Evolutionary conservation across 345 rosid genomes (phyloP).

Genomic region (Acer yangbiense): DNA sequence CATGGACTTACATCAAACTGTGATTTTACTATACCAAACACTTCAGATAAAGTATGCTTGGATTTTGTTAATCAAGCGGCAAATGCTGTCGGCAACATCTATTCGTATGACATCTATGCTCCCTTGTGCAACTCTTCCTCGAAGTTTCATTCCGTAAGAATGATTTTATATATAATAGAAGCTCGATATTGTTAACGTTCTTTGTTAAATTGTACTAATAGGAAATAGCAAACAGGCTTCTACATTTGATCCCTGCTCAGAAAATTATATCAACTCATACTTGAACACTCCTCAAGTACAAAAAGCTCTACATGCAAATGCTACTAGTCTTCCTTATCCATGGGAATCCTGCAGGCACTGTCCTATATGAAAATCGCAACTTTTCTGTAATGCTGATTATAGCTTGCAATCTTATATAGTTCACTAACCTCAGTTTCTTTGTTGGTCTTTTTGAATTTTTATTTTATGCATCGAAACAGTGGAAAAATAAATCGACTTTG

Average conservation of each 20-base stretch:
- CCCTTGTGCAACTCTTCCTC: conserved; percentile 25
- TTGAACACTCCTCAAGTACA: conserved; percentile 27
- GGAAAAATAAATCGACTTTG: conserved; percentile 22
- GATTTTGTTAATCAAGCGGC: neutral
- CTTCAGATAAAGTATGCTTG: neutral
- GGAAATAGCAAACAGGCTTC: conserved; percentile 13
- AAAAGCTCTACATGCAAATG: conserved; percentile 27
- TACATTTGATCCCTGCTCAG: conserved; percentile 23
- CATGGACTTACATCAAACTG: conserved; percentile 14
- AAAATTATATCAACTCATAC: conserved; percentile 18
- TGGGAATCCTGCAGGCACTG: conserved; percentile 28
- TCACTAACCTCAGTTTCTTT: neutral
- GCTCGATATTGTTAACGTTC: too few relatives aligned
- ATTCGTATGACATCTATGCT: conserved; percentile 21
- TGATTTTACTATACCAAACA: neutral
- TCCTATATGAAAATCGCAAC: neutral
- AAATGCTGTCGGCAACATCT: conserved; percentile 18
- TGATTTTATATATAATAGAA: neutral
- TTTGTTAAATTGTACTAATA: neutral
- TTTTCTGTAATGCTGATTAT: neutral
- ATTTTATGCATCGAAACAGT: conserved; percentile 10
- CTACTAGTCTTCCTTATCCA: conserved; percentile 25
- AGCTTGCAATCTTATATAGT: neutral
- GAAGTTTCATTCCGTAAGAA: neutral
- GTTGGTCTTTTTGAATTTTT: neutral